Percentiles rank a stretch among this genome's conserved stretches.
Conservation (phyloP, 2,329 filamentous ascomycete genomes). For the Colletotrichum shisoi region DNA sequence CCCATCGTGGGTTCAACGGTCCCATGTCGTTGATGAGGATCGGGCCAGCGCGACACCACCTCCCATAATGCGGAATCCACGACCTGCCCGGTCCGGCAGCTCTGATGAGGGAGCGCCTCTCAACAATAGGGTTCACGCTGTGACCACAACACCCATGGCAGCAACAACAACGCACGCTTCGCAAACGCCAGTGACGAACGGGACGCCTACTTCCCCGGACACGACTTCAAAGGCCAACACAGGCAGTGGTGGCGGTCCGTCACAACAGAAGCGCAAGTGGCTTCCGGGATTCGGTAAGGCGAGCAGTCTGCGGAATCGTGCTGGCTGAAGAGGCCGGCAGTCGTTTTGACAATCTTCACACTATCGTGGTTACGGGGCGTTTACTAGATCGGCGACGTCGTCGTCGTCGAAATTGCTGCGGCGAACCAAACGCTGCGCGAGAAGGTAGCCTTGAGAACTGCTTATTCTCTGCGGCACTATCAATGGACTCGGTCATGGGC, state of each 20-base stretch:
- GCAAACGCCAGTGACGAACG: constrained; percentile 19
- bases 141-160: constrained; percentile 19
- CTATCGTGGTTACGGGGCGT: too few relatives aligned
- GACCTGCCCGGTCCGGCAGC: constrained; percentile 36
- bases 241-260: constrained; percentile 16
- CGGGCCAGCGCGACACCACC: constrained; percentile 62
- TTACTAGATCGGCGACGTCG: neutral
- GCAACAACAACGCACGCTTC: neutral
- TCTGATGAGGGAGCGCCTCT: constrained; percentile 35
- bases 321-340: constrained; percentile 32
- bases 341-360: neutral
- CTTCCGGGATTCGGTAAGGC: constrained; percentile 46
- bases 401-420: neutral
- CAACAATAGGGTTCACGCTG: constrained; percentile 1
- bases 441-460: too few relatives aligned
- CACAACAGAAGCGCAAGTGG: constrained; percentile 45
- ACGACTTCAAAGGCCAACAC: constrained; percentile 30
- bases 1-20: constrained; percentile 52
- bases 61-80: constrained; percentile 60
- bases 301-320: constrained; percentile 45
- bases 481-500: neutral
- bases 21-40: constrained; percentile 52
- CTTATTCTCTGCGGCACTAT: neutral
- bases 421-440: neutral
- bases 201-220: constrained; percentile 13